Base-by-base conservation (phyloP, 169 alveolate genomes). In the Eimeria praecox region DNA sequence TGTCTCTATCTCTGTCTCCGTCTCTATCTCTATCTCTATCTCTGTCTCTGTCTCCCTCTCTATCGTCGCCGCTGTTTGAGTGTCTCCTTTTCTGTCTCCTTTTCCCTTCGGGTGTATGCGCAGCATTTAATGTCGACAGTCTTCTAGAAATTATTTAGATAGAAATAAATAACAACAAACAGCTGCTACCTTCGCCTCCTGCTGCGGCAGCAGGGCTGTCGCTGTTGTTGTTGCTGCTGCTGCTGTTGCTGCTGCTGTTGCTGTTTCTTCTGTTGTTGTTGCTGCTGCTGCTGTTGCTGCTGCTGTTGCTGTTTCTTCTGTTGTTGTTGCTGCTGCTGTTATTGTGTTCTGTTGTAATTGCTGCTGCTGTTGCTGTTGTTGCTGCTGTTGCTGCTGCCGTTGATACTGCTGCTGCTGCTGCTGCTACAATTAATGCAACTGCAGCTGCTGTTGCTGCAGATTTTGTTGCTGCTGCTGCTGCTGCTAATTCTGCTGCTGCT, bases 361-460 rank as follows among this genome's bases (percentile, higher is more conserved):
- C 62, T 44, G 88, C 88, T 12, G 88, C n/a, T n/a, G n/a, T 42
- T 38, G 88, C 88, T 78, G 56, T 54, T 38, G 64, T 54, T 78
- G 88, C 88, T 73, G 83, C 83, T 6, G 83, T 46, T n/a, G 83
- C 44, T 73, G 83, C 83, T n/a, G 75, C 83, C 4, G 83, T 30
- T 73, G 83, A 4, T 20, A 20, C 22, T 27, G 52, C 52, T n/a
- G 83, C 83, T 73, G 83, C 49, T 30, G 83, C 52, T 73, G 83
- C 83, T 73, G 83, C 20, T 30, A 46, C 52, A n/a, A n/a, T n/a
- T 73, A 30, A 10, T 73, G 52, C 52, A 20, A 4, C 22, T 10
- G 83, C 44, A 10, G 8, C 75, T 64, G 24, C 24, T 9, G 75
- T n/a, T 64, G 8, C 8, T 5, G 30, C 8, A 18, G 75, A 18